Evolutionary conservation across 1,139 yeast genomes (phyloP).

Genomic region (Yamadazyma blattariae): DNA sequence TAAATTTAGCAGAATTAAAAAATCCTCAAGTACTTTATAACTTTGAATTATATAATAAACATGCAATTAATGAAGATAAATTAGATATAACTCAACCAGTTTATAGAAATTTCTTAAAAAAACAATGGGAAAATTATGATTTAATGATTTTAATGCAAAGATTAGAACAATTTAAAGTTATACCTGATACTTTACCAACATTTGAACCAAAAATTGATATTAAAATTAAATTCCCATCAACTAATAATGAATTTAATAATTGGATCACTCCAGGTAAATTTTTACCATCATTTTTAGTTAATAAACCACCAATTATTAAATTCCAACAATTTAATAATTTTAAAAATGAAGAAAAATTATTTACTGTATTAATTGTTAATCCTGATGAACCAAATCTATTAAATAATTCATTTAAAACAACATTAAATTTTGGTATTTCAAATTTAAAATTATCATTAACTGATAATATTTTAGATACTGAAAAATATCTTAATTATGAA

Average conservation of each 20-base stretch:
- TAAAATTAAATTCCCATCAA: conserved; percentile 66
- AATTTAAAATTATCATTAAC: conserved; percentile 63
- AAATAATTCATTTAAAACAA: conserved; percentile 66
- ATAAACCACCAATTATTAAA: conserved; percentile 70
- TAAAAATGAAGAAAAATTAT: conserved; percentile 39
- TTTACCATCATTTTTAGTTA: conserved; percentile 70
- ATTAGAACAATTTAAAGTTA: conserved; percentile 76
- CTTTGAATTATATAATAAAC: conserved; percentile 31
- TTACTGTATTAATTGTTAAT: conserved; percentile 79
- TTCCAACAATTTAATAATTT: conserved; percentile 66
- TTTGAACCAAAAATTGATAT: conserved; percentile 81
- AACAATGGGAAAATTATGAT: conserved; percentile 70
- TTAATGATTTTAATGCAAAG: conserved; percentile 83
- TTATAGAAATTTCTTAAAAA: conserved; percentile 63
- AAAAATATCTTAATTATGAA: conserved; percentile 23
- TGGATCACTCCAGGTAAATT: conserved; percentile 80
- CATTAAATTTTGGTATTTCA: conserved; percentile 74
- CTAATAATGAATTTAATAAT: conserved; percentile 44
- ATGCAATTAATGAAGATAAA: conserved; percentile 22
- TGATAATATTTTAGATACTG: conserved; percentile 57
- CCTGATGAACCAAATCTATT: conserved; percentile 87
- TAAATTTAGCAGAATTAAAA: conserved; percentile 51
- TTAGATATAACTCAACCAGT: conserved; percentile 77
- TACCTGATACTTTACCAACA: conserved; percentile 94
- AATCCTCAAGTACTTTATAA: conserved; percentile 87